phyloP scores from a whole-genome alignment of 441 rosid species.

The Dalechampia spathulata region DNA sequence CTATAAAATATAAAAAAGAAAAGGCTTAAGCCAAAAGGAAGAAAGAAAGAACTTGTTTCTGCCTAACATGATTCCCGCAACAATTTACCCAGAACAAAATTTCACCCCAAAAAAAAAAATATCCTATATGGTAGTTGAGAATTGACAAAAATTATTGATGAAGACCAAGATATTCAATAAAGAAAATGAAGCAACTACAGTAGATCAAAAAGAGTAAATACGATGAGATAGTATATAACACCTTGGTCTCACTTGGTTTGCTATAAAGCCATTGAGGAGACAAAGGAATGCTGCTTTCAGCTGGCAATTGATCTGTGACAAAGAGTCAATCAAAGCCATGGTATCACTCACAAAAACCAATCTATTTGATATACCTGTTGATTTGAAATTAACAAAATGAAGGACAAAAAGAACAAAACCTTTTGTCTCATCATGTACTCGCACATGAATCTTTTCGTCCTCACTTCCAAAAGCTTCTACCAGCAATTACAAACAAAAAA shows the following conservation, averaged over 20 bases:
- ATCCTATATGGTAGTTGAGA: too few species aligned
- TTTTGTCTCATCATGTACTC: conserved; percentile 36
- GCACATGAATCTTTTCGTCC: conserved; percentile 33
- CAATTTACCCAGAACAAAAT: too few species aligned
- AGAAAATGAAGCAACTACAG: too few species aligned
- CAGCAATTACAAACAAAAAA: conserved; percentile 11
- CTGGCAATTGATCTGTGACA: conserved; percentile 47
- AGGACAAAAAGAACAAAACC: conserved; percentile 14
- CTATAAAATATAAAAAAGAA: neutral
- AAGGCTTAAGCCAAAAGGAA: neutral
- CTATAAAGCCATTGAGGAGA: conserved; percentile 96
- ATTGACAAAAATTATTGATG: too few species aligned
- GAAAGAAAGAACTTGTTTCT: neutral
- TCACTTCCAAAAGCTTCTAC: conserved; percentile 35
- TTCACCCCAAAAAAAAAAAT: too few species aligned
- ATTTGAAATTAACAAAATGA: too few species aligned
- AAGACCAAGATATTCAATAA: too few species aligned
- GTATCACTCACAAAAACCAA: neutral
- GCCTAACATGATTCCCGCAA: neutral
- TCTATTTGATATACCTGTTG: too few species aligned
- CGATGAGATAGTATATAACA: conserved; percentile 21
- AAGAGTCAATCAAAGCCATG: conserved; percentile 7
- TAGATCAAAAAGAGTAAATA: neutral
- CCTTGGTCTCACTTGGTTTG: conserved; percentile 61
- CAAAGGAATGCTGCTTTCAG: conserved; percentile 79